A percentile compares a stretch with the other conserved stretches of the same genome.
Conservation (phyloP, 768 basidiomycete genomes). For the Pleurotus eryngii region DNA sequence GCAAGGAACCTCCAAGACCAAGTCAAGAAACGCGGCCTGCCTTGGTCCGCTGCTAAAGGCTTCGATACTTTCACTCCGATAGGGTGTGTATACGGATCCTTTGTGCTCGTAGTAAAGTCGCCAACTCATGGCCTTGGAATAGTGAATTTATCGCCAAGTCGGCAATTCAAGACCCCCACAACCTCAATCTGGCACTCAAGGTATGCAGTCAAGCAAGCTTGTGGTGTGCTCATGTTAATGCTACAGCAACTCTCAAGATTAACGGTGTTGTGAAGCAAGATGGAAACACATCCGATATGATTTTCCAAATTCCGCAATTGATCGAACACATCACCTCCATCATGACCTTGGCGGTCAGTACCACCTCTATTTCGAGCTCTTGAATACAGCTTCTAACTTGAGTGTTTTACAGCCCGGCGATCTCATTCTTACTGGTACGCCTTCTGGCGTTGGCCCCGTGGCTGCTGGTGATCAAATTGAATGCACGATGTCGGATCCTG, state of each 20-base stretch:
- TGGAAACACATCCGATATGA: constrained; percentile 86
- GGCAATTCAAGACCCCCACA: constrained; percentile 64
- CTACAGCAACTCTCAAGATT: constrained; percentile 44
- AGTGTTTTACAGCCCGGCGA: constrained; percentile 70
- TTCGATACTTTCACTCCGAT: constrained; percentile 96
- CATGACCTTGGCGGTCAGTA: constrained; percentile 87
- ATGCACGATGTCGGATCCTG: constrained; percentile 60
- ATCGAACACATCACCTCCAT: constrained; percentile 92
- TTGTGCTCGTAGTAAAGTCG: neutral
- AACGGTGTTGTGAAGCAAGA: constrained; percentile 83
- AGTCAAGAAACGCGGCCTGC: constrained; percentile 90
- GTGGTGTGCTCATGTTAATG: no score
- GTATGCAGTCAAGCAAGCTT: constrained; percentile 27
- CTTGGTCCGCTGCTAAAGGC: constrained; percentile 96
- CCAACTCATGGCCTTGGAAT: constrained; percentile 11
- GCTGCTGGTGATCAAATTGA: constrained; percentile 73
- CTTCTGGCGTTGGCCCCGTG: constrained; percentile 84
- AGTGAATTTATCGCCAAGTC: constrained; percentile 83
- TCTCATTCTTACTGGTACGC: constrained; percentile 89
- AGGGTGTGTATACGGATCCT: constrained; percentile 46
- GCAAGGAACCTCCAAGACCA: constrained; percentile 93
- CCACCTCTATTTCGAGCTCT: neutral
- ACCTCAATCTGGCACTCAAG: constrained; percentile 75
- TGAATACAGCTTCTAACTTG: neutral
- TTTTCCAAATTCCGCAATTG: constrained; percentile 84